Percentiles rank a stretch among this genome's conserved stretches.
Evolutionary conservation across 345 rosid species (phyloP).

Genomic region (Gossypioides kirkii): DNA sequence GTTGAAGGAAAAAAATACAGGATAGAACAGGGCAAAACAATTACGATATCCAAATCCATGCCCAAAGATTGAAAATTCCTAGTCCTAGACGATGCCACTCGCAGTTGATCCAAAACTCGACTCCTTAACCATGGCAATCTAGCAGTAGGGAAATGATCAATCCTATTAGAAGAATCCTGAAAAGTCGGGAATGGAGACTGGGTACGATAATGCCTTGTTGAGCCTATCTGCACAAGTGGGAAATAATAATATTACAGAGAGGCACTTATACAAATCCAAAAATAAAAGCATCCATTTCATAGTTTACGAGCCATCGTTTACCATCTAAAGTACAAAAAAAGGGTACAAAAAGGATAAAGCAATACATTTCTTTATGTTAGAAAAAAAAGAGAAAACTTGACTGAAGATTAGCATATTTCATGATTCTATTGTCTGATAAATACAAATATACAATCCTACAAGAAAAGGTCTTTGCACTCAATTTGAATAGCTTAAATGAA

Average conservation of each 20-base stretch:
- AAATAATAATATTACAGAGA: conserved; percentile 10
- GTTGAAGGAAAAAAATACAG: conserved; percentile 9
- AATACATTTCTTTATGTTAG: not conserved
- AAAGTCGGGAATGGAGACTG: conserved; percentile 34
- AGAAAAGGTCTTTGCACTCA: not conserved
- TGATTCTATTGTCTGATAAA: not conserved
- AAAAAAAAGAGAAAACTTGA: not conserved
- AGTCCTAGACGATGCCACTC: conserved; percentile 32
- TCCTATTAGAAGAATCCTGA: conserved; percentile 43
- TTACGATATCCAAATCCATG: conserved; percentile 80
- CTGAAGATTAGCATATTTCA: not conserved
- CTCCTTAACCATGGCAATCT: conserved; percentile 49
- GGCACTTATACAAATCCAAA: not conserved
- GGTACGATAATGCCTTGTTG: conserved; percentile 32
- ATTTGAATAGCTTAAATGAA: not conserved
- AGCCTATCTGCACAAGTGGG: conserved; percentile 30
- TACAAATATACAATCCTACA: not conserved
- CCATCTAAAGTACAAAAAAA: conserved; percentile 1
- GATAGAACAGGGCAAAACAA: not conserved
- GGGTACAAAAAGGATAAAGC: not conserved
- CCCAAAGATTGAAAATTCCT: conserved; percentile 49
- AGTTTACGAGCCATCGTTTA: not conserved
- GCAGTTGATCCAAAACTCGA: conserved; percentile 35
- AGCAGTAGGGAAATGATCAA: conserved; percentile 37
- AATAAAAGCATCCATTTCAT: not conserved